Evolutionary conservation across 225 moss, liverwort and hornwort species (phyloP), one percentile per base, ranked within the genome.

Genomic region (Bryoerythrophyllum caledonicum): DNA sequence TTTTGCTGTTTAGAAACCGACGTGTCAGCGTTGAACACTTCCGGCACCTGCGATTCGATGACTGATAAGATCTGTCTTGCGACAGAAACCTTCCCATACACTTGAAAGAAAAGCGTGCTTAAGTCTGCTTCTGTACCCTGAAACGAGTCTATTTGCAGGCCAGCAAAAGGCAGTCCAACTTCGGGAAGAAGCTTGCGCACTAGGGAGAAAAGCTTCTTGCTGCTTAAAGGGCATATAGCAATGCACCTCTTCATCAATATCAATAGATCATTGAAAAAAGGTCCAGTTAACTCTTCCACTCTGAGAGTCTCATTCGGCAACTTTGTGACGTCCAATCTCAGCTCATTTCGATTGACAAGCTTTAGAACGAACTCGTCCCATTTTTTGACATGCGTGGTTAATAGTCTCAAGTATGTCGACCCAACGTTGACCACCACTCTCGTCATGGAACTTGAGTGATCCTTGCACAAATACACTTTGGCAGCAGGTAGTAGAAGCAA

Each of bases 401-500:
- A 80, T 63, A 89, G 72, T 70, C 63, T 87, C 66, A 79, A 76
- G 74, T 93, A 97, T 19, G 84, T 83, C 53, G 75, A 82, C 43
- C 89, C 89, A 49, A 94, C 82, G 74, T 89, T 86, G 40, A 61
- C 77, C 72, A 83, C 79, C 60, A 64, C 63, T 38, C 51, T 64
- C 64, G 54, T 67, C 80, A 68, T 54, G 70, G 78, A 82, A 65
- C 63, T 79, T 63, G 73, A 72, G 70, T 59, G 78, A 48, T 80
- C 63, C 60, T 64, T 86, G 40, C 67, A 68, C 65, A 94, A 23
- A 69, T 87, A 91, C 37, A 75, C 61, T 75, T 80, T 80, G 16
- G 83, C 91, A 53, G 94, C 87, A 78, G 97, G 94, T 40, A 94
- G 34, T 66, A 97, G 61, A 55, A 70, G 74, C 35, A 97, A 63